Evolutionary conservation across 805 yeast genomes (phyloP), one percentile per base, ranked within the genome.

Genomic region (Huiozyma sinensis): DNA sequence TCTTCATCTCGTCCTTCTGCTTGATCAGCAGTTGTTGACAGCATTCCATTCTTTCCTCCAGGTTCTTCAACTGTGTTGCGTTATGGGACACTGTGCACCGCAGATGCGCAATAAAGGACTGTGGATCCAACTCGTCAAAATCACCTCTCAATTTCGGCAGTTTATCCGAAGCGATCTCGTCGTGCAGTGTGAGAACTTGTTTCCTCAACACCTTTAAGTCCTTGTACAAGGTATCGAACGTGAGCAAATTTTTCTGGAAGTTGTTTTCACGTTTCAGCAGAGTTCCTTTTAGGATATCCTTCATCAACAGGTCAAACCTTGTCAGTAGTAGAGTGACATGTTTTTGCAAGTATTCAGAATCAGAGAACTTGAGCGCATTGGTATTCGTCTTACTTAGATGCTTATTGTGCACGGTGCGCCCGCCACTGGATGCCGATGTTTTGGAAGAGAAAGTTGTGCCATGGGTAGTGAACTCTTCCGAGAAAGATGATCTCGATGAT

Each of bases 191-290:
- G 1, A 36, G 13, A 6, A 60, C 48, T 12, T 49, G 46, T 7
- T 44, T 24, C 45, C 57, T 67, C 35, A 68, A 61, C 6, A 47
- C 39, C 6, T 57, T 56, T 6, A 70, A 43, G 33, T 54, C 47
- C 7, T 47, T 42, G 6, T 61, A 44, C 3, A 59, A 42, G 2
- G 56, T 47, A 13, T 54, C 55, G 7, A 58, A 51, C 28, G 57
- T 55, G n/a, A 57, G 48, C 6, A 61, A 53, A 30, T 36, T 54
- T 44, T 55, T 63, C 50, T 48, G 57, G 49, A 50, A 56, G 27
- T 47, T 56, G 40, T 31, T 51, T 48, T 57, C 69, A 45, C 56
- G 55, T 36, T 52, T 53, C 39, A 55, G 38, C 43, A 63, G 40
- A 12, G 48, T 45, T 28, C 55, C 54, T 13, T 45, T 49, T 11